phyloP scores from a whole-genome alignment of 305 asterid species.

The Andrographis paniculata region DNA sequence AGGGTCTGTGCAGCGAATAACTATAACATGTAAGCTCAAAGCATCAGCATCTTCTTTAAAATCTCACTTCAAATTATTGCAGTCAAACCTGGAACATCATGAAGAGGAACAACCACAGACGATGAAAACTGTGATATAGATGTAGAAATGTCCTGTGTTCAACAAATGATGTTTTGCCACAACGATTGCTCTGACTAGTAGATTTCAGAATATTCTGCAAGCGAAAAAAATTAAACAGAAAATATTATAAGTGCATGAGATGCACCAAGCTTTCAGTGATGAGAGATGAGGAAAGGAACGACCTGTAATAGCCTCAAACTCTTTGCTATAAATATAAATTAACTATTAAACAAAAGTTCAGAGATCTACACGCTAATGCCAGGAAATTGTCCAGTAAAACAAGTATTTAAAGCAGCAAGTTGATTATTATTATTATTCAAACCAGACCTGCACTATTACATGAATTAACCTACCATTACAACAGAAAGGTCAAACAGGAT shows the following conservation, averaged over 20 bases:
- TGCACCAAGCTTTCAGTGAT: not conserved
- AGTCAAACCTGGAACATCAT: conserved; percentile 91
- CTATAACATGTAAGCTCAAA: not conserved
- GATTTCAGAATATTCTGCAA: conserved; percentile 71
- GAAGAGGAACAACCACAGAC: conserved; percentile 93
- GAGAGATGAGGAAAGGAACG: no score
- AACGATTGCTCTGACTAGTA: conserved; percentile 62
- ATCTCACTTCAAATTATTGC: not conserved
- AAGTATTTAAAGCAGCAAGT: no score
- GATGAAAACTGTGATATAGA: conserved; percentile 98
- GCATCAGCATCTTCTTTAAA: conserved; percentile 3
- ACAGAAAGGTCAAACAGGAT: no score
- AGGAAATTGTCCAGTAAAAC: no score
- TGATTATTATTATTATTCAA: no score
- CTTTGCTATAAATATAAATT: no score
- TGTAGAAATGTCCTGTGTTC: conserved; percentile 96
- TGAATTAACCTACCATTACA: no score
- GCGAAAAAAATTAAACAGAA: conserved; percentile 16
- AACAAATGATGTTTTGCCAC: conserved; percentile 92
- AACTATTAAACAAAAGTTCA: no score
- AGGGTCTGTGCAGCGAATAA: no score
- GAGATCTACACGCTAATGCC: no score
- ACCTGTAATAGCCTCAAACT: no score
- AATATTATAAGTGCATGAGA: conserved; percentile 8
- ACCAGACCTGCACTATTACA: no score